Evolutionary conservation across 2,329 filamentous ascomycete genomes (phyloP).

Genomic region (Cladophialophora immunda): DNA sequence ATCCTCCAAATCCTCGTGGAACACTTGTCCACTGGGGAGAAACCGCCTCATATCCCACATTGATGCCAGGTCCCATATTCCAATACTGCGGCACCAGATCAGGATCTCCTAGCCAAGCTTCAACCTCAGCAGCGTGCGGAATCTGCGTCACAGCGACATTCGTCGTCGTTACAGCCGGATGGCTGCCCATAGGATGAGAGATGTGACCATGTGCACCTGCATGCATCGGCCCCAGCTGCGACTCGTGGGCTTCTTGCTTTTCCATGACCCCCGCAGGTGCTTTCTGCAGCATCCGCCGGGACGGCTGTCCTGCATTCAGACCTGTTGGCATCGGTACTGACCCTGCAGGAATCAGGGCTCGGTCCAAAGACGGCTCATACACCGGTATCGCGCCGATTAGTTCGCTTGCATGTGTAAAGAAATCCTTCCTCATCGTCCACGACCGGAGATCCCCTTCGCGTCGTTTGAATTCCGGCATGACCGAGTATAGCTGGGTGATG

Average conservation of each 20-base stretch:
- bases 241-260: conserved; percentile 13
- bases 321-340: conserved; percentile 9
- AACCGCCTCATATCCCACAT: conserved; percentile 3
- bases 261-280: not conserved
- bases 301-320: not conserved
- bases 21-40: conserved; percentile 10
- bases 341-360: conserved; percentile 12
- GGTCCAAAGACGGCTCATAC: conserved; percentile 21
- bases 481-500: conserved; percentile 24
- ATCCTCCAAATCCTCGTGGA: conserved; percentile 15
- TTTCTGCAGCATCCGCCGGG: not conserved
- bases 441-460: conserved; percentile 27
- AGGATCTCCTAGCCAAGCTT: conserved; percentile 27
- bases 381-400: conserved; percentile 22
- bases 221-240: not conserved
- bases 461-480: conserved; percentile 21
- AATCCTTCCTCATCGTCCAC: conserved; percentile 29
- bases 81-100: conserved; percentile 26
- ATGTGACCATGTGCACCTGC: not conserved
- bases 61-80: conserved; percentile 17
- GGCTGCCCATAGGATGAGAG: not conserved
- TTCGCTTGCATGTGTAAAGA: conserved; percentile 23
- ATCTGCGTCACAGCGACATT: conserved; percentile 8
- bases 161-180: not conserved
- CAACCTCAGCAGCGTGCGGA: conserved; percentile 21